A percentile compares a stretch with the other conserved stretches of the same genome.
phyloP scores from a whole-genome alignment of 2,329 filamentous ascomycete genomes.

The Clonostachys chloroleuca region DNA sequence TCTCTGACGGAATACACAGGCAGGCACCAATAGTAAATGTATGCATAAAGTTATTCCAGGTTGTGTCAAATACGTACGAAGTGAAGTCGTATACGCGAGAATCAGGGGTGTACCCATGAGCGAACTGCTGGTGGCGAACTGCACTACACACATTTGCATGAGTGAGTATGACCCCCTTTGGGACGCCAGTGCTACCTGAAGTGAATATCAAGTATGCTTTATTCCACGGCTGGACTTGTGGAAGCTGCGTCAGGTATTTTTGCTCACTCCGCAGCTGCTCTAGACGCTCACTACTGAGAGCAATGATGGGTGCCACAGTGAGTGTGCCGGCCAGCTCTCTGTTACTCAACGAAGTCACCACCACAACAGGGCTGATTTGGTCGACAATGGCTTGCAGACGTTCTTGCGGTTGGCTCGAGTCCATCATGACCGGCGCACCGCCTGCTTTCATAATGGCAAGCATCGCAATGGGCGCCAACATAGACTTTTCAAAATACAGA shows the following conservation, averaged over 20 bases:
- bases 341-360: background rate
- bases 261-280: background rate
- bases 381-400: slow-evolving; percentile 7
- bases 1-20: slow-evolving; percentile 11
- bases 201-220: slow-evolving; percentile 38
- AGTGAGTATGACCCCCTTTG: slow-evolving; percentile 36
- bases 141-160: slow-evolving; percentile 2
- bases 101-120: slow-evolving; percentile 32
- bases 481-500: slow-evolving; percentile 13
- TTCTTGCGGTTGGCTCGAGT: slow-evolving; percentile 7
- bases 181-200: slow-evolving; percentile 52
- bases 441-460: slow-evolving; percentile 8
- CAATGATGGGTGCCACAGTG: background rate
- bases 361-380: slow-evolving; percentile 1
- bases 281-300: background rate
- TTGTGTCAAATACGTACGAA: slow-evolving; percentile 50
- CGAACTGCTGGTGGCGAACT: slow-evolving; percentile 29
- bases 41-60: slow-evolving; percentile 20
- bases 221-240: slow-evolving; percentile 12
- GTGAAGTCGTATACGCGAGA: slow-evolving; percentile 42
- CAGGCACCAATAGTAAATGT: slow-evolving; percentile 5
- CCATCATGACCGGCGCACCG: slow-evolving; percentile 10
- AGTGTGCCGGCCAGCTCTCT: background rate
- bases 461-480: slow-evolving; percentile 12
- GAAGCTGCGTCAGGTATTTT: background rate